phyloP scores from a whole-genome alignment of 805 yeast genomes.

The Starmerella kuoi region DNA sequence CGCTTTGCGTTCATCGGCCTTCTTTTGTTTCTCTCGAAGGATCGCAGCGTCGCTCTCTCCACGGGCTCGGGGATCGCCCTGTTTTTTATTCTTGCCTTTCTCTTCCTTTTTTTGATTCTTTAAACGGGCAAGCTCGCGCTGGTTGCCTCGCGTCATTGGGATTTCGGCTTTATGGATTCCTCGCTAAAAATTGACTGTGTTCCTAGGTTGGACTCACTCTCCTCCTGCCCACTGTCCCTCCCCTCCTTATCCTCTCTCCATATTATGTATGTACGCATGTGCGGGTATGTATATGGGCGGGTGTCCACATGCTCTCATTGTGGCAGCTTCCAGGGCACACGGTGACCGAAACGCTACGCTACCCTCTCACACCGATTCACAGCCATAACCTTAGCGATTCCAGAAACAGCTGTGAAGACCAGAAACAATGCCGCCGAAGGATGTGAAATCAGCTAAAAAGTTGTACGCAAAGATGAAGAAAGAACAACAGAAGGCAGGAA shows the following conservation, averaged over 20 bases:
- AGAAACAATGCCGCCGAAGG: slow-evolving; percentile 16
- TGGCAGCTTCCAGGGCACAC: no score
- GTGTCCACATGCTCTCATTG: no score
- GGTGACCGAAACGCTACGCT: no score
- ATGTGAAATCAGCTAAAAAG: slow-evolving; percentile 58
- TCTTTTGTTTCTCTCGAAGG: slow-evolving; percentile 78
- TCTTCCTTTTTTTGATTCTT: slow-evolving; percentile 74
- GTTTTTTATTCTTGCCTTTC: slow-evolving; percentile 53
- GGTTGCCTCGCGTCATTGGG: slow-evolving; percentile 94
- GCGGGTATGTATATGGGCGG: no score
- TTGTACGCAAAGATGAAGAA: slow-evolving; percentile 60
- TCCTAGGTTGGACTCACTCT: no score
- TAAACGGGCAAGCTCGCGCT: slow-evolving; percentile 85
- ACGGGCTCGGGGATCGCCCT: slow-evolving; percentile 77
- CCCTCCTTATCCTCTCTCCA: not conserved
- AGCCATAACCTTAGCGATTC: no score
- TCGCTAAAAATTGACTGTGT: not conserved
- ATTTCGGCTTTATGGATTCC: not conserved
- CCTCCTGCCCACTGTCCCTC: not conserved
- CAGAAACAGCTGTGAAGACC: no score
- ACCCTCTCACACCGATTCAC: no score
- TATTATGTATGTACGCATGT: no score
- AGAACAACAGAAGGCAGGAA: slow-evolving; percentile 38
- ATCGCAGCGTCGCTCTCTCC: slow-evolving; percentile 83
- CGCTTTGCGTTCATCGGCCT: slow-evolving; percentile 38